phyloP scores from a whole-genome alignment of 495 filamentous ascomycete species.

The Penicillium turbatum region DNA sequence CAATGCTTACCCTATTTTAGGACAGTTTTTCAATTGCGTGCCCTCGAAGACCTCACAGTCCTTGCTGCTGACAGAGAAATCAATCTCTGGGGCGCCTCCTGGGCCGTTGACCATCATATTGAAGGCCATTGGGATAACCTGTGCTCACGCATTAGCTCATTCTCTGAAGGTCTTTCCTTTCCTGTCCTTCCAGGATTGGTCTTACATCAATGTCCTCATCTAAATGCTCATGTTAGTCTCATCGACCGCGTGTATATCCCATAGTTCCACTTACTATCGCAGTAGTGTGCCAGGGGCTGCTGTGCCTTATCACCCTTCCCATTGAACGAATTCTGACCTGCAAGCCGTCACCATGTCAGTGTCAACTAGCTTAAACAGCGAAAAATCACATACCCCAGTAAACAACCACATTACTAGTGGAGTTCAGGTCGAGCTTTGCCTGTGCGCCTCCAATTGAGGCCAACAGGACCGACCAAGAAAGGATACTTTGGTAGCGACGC shows the following conservation, averaged over 20 bases:
- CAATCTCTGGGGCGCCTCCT: conserved; percentile 49
- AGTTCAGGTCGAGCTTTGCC: conserved; percentile 41
- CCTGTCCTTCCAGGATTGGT: neutral
- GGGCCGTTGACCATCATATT: conserved; percentile 49
- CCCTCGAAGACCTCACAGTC: conserved; percentile 55
- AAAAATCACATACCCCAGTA: conserved; percentile 53
- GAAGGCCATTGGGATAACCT: conserved; percentile 62
- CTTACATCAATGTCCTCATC: conserved; percentile 41
- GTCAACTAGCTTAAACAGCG: neutral
- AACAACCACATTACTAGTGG: conserved; percentile 50
- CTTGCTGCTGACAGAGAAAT: conserved; percentile 58
- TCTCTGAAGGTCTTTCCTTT: too few relatives aligned
- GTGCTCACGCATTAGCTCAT: conserved; percentile 4
- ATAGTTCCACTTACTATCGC: conserved; percentile 44
- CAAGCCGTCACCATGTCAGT: neutral
- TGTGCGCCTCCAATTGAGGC: conserved; percentile 33
- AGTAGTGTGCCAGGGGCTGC: conserved; percentile 53
- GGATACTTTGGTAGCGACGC: conserved; percentile 22
- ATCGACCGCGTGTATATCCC: too few relatives aligned
- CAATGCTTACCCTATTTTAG: conserved; percentile 53
- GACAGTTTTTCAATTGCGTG: conserved; percentile 54
- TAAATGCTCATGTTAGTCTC: conserved; percentile 1
- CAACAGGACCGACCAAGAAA: conserved; percentile 25
- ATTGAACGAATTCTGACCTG: conserved; percentile 58
- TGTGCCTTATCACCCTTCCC: conserved; percentile 45